A percentile compares a stretch with the other conserved stretches of the same genome.
phyloP scores from a whole-genome alignment of 768 basidiomycete genomes.

The Clathrus columnatus region DNA sequence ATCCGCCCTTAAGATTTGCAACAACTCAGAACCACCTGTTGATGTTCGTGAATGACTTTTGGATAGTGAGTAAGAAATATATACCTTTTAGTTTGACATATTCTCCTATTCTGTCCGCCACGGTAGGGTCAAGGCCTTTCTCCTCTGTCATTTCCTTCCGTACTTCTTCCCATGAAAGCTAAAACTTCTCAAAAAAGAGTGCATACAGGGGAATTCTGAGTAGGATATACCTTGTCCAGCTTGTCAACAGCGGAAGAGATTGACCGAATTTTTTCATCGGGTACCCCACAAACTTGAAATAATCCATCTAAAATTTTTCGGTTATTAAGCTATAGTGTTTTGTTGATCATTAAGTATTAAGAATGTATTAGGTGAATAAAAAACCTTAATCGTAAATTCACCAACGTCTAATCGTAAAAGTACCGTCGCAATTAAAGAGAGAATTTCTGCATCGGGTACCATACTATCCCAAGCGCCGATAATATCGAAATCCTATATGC shows the following conservation, averaged over 20 bases:
- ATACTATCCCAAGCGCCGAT: slow-evolving; percentile 89
- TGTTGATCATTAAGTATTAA: not conserved
- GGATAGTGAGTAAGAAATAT: slow-evolving; percentile 3
- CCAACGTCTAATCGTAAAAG: slow-evolving; percentile 80
- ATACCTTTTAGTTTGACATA: slow-evolving; percentile 93
- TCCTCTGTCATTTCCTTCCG: slow-evolving; percentile 95
- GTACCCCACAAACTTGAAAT: slow-evolving; percentile 94
- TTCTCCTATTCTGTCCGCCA: slow-evolving; percentile 92
- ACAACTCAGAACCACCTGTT: slow-evolving; percentile 68
- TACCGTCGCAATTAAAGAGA: slow-evolving; percentile 75
- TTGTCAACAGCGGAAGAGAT: slow-evolving; percentile 98
- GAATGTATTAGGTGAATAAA: not conserved
- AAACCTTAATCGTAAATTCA: slow-evolving; percentile 88
- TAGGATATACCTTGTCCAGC: slow-evolving; percentile 73
- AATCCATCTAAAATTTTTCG: slow-evolving; percentile 95
- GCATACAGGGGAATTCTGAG: not conserved
- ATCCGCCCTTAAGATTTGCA: slow-evolving; percentile 63
- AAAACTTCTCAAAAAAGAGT: not conserved
- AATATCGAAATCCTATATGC: slow-evolving; percentile 83
- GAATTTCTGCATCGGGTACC: slow-evolving; percentile 93
- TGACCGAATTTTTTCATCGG: slow-evolving; percentile 75
- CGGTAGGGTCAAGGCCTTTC: slow-evolving; percentile 72
- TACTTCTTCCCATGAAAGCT: slow-evolving; percentile 87
- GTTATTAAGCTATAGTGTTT: slow-evolving; percentile 67
- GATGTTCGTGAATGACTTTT: not conserved